Evolutionary conservation across 2,329 filamentous ascomycete genomes (phyloP).

Genomic region (Periglandula ipomoeae): DNA sequence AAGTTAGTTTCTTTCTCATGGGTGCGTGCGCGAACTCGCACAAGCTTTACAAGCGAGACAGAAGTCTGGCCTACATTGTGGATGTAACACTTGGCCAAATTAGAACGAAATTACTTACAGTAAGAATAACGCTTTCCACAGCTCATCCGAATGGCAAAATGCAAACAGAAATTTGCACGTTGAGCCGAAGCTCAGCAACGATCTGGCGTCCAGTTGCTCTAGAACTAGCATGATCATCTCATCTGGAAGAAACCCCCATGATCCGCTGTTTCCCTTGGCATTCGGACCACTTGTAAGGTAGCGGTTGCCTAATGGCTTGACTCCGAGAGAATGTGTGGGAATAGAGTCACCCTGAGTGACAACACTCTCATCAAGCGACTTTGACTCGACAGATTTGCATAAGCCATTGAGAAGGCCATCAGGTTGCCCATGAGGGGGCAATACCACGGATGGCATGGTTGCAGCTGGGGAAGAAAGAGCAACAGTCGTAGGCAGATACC

Average conservation of each 20-base stretch:
- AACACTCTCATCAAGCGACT: not conserved
- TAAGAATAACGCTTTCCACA: slow-evolving; percentile 82
- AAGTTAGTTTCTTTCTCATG: not conserved
- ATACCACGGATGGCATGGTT: slow-evolving; percentile 5
- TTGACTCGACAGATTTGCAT: not conserved
- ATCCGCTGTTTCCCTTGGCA: slow-evolving; percentile 57
- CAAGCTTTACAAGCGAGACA: slow-evolving; percentile 9
- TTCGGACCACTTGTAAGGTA: slow-evolving; percentile 56
- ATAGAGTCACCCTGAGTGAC: slow-evolving; percentile 37
- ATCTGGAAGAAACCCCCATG: slow-evolving; percentile 63
- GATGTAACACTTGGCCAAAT: not conserved
- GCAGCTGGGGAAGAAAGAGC: not conserved
- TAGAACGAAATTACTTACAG: slow-evolving; percentile 52
- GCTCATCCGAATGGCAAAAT: slow-evolving; percentile 72
- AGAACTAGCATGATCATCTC: slow-evolving; percentile 68
- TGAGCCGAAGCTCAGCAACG: slow-evolving; percentile 57
- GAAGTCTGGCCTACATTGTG: not conserved
- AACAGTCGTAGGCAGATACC: not conserved
- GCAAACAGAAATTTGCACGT: slow-evolving; percentile 84
- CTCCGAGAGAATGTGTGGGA: slow-evolving; percentile 68
- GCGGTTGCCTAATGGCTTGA: slow-evolving; percentile 83
- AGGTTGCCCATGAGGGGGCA: not conserved
- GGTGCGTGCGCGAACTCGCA: not conserved
- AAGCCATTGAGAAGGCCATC: not conserved
- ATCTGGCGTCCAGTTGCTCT: slow-evolving; percentile 59